These are phyloP conservation scores for Curvularia spicifera DNA, from an alignment of 2,329 filamentous ascomycete species.

Conservation along the genomic window DNA sequence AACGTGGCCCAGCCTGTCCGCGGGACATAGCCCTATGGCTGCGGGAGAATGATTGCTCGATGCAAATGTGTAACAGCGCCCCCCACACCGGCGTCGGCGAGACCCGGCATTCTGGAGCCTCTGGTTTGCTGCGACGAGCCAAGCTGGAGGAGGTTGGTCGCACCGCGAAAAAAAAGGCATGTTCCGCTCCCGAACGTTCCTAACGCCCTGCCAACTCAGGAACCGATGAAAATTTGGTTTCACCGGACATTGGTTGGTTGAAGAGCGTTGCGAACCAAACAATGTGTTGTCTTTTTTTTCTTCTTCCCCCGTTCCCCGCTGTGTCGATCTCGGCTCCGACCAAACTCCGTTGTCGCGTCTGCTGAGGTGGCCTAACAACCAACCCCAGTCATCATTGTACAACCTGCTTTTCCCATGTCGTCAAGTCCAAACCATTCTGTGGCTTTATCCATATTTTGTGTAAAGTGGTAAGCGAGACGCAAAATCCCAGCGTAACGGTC, in stretches of 20 bases:
- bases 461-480: conserved; percentile 1
- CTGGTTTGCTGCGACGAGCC: not conserved
- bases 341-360: conserved; percentile 5
- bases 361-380: not conserved
- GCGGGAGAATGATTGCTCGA: not conserved
- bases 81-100: conserved; percentile 18
- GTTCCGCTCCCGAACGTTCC: conserved; percentile 1
- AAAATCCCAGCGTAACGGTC: conserved; percentile 11
- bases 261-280: not conserved
- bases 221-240: conserved; percentile 1
- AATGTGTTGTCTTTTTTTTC: not conserved
- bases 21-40: not conserved
- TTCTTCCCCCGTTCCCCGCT: not conserved
- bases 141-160: not conserved
- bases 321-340: conserved; percentile 4
- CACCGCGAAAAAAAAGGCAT: not conserved
- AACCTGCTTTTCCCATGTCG: conserved; percentile 1
- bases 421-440: not conserved
- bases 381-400: not conserved
- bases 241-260: conserved; percentile 7
- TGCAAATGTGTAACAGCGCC: not conserved
- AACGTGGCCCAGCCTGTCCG: not conserved
- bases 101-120: conserved; percentile 14
- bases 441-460: not conserved
- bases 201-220: not conserved